Evolutionary conservation across 2,329 filamentous ascomycete genomes (phyloP).

Genomic region (Mollisiaceae sp.): DNA sequence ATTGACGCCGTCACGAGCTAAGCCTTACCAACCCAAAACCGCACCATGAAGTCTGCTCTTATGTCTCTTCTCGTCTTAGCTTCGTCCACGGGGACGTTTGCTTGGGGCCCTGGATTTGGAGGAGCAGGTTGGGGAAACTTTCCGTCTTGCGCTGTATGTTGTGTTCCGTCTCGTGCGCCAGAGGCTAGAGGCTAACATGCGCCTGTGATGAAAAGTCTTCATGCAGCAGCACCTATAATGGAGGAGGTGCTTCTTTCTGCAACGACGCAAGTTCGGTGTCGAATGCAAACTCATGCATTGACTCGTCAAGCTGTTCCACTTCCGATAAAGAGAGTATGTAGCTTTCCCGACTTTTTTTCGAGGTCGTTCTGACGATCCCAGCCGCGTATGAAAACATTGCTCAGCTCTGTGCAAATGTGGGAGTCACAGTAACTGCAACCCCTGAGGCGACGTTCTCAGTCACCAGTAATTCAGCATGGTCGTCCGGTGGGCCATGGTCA

Average conservation of each 20-base stretch:
- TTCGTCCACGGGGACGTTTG: not conserved
- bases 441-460: slow-evolving; percentile 12
- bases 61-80: not conserved
- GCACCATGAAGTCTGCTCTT: slow-evolving; percentile 11
- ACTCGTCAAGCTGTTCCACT: slow-evolving; percentile 16
- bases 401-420: slow-evolving; percentile 11
- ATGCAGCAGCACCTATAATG: slow-evolving; percentile 12
- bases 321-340: slow-evolving; percentile 22
- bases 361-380: slow-evolving; percentile 1
- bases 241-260: slow-evolving; percentile 18
- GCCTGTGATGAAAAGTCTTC: slow-evolving; percentile 12
- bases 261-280: slow-evolving; percentile 10
- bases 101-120: slow-evolving; percentile 6
- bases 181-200: not conserved
- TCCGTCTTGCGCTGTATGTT: slow-evolving; percentile 10
- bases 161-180: slow-evolving; percentile 1
- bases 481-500: slow-evolving; percentile 13
- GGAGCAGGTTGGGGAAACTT: slow-evolving; percentile 6
- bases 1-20: slow-evolving; percentile 5
- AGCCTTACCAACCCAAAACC: not conserved
- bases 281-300: slow-evolving; percentile 19
- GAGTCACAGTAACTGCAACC: slow-evolving; percentile 14
- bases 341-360: not conserved
- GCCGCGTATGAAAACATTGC: slow-evolving; percentile 16
- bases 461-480: not conserved